These are phyloP conservation scores for Scortechinia acanthostroma DNA, from an alignment of 2,329 filamentous ascomycete genomes.

Conservation along the genomic window DNA sequence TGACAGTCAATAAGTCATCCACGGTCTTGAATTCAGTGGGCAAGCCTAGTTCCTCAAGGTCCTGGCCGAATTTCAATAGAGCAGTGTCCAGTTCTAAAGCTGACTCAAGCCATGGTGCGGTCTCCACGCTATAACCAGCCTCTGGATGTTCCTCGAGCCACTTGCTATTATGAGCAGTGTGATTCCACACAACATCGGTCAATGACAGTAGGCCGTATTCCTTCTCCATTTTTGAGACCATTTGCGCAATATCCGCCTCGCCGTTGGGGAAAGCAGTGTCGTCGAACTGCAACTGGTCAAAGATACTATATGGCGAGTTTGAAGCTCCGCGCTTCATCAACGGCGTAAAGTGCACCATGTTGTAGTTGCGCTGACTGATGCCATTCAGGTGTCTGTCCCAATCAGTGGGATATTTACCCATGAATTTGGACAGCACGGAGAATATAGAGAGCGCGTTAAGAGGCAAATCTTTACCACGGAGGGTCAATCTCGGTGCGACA, in stretches of 20 bases:
- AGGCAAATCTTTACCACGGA: conserved; percentile 70
- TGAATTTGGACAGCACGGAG: conserved; percentile 94
- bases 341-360: conserved; percentile 98
- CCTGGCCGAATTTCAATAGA: conserved; percentile 70
- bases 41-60: conserved; percentile 64
- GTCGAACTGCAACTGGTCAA: conserved; percentile 85
- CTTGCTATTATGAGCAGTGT: conserved; percentile 89
- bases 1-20: conserved; percentile 72
- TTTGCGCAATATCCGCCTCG: conserved; percentile 69
- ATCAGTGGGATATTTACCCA: conserved; percentile 83
- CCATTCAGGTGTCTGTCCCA: conserved; percentile 86
- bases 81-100: conserved; percentile 55
- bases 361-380: conserved; percentile 87
- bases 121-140: conserved; percentile 86
- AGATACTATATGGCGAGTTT: conserved; percentile 95
- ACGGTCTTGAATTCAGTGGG: conserved; percentile 66
- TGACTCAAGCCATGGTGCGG: conserved; percentile 71
- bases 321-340: conserved; percentile 81
- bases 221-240: conserved; percentile 76
- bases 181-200: conserved; percentile 96
- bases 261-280: conserved; percentile 74
- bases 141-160: conserved; percentile 95
- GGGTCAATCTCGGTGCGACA: conserved; percentile 73
- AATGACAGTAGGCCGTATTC: conserved; percentile 79
- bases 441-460: conserved; percentile 84